Conservation (phyloP, 2,329 filamentous ascomycete genomes). For the Elsinoe ampelina region DNA sequence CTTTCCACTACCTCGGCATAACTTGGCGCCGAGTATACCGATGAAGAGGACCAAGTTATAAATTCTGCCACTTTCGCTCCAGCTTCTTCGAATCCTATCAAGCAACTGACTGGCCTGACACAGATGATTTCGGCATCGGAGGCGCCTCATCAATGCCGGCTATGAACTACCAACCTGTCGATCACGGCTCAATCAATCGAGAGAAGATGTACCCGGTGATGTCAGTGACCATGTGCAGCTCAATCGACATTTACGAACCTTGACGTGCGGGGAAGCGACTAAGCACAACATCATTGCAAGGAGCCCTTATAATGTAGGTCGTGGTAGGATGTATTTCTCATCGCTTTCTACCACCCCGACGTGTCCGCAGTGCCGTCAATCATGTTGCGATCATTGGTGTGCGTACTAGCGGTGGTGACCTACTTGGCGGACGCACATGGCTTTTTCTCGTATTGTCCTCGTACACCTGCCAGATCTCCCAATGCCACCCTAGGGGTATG, state of each 20-base stretch:
- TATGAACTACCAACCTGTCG: not conserved
- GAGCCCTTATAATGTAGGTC: not conserved
- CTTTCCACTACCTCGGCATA: slow-evolving; percentile 2
- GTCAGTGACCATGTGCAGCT: not conserved
- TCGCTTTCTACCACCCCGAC: no score
- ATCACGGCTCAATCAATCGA: slow-evolving; percentile 4
- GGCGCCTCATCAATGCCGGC: not conserved
- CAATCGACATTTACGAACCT: not conserved
- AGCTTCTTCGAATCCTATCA: not conserved
- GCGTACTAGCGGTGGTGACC: not conserved
- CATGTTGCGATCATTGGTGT: not conserved
- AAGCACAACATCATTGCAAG: not conserved
- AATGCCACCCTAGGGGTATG: slow-evolving; percentile 17
- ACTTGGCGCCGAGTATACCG: slow-evolving; percentile 12
- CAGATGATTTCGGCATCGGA: not conserved
- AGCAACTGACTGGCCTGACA: not conserved
- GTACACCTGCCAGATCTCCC: not conserved
- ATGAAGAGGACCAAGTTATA: no score
- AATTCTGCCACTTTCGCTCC: no score
- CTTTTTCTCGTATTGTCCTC: not conserved
- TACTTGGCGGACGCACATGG: not conserved
- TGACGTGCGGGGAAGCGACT: not conserved
- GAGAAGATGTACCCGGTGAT: not conserved
- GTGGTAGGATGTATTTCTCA: not conserved
- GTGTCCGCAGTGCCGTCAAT: not conserved